A percentile compares a stretch with the other conserved stretches of the same genome.
phyloP scores from a whole-genome alignment of 2,329 filamentous ascomycete species.

The Colletotrichum spinosum region DNA sequence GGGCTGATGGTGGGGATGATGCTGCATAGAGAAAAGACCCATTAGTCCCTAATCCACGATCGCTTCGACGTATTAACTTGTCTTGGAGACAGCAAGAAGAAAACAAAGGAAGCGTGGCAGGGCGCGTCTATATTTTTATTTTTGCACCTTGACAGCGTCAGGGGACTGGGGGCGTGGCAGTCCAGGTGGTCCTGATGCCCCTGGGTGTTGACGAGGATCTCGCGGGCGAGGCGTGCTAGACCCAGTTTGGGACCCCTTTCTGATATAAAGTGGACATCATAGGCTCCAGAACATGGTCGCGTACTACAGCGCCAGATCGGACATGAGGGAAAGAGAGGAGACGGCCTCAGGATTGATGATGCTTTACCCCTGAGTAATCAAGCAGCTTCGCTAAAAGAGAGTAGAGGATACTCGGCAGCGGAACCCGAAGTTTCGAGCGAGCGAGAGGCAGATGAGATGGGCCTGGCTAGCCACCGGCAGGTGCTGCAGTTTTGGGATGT shows the following conservation, averaged over 20 bases:
- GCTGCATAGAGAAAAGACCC: constrained; percentile 74
- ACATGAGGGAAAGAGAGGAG: constrained; percentile 32
- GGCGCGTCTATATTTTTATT: constrained; percentile 64
- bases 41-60: constrained; percentile 60
- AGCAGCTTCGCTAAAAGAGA: constrained; percentile 38
- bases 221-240: constrained; percentile 62
- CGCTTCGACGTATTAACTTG: constrained; percentile 45
- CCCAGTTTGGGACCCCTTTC: constrained; percentile 48
- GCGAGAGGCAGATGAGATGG: constrained; percentile 38
- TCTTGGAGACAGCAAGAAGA: constrained; percentile 43
- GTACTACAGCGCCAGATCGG: constrained; percentile 39
- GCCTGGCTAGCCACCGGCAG: constrained; percentile 23
- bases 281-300: constrained; percentile 28
- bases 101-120: constrained; percentile 51
- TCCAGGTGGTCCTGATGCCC: constrained; percentile 49
- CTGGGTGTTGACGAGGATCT: constrained; percentile 57
- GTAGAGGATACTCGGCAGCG: constrained; percentile 45
- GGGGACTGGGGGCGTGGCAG: constrained; percentile 52
- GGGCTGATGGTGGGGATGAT: constrained; percentile 79
- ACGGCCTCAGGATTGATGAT: neutral
- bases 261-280: constrained; percentile 38
- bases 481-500: constrained; percentile 10
- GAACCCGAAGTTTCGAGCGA: constrained; percentile 49
- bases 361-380: constrained; percentile 51
- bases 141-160: constrained; percentile 57